Base-by-base conservation (phyloP, 371 early-diverging fungal species). In the Chytridiales sp. region DNA sequence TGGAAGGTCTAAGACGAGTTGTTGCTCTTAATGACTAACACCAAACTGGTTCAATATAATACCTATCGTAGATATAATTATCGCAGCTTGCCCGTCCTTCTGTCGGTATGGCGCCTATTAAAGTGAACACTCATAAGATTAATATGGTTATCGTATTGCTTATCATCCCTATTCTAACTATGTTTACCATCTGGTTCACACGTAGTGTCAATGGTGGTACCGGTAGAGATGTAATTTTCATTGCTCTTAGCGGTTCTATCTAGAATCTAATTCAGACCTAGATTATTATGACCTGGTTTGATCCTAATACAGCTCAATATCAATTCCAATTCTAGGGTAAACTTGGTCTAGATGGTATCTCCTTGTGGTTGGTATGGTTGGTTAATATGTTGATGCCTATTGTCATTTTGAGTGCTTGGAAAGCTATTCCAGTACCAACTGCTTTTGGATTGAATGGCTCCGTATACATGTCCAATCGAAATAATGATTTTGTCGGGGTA, bases 381-480 rank as follows among this genome's bases (percentile, higher is more conserved):
- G 82, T 84, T 50, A 79, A 78, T 70, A 80, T 85, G 67, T 75
- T 76, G 66, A 85, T 82, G 72, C 77, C 81, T 60, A 81, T 85
- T 65, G 72, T 80, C 62, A 78, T 81, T 61, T 76, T 77, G 76
- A 76, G 75, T 66, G 73, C 75, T 66, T 84, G 79, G 70, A 73
- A 69, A 76, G 67, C 60, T 46, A 50, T 70, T 41, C 22, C 36
- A 47, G 31, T 34, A 69, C 69, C 39, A 51, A 74, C 68, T 35
- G 19, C 21, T 53, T 38, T 39, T 35, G 36, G 29, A 31, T 26
- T 39, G 75, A 61, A 65, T 66, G 47, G 70, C 80, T 73, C 63
- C 69, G 62, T 83, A 64, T 68, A 67, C 78, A 61, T n/a, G n/a
- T n/a, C n/a, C n/a, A n/a, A n/a, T n/a, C n/a, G n/a, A n/a, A n/a